A percentile compares a stretch with the other conserved stretches of the same genome.
These are phyloP conservation scores for Zoysia matrella DNA, from an alignment of 202 grass and related monocot genomes.

Conservation along the genomic window DNA sequence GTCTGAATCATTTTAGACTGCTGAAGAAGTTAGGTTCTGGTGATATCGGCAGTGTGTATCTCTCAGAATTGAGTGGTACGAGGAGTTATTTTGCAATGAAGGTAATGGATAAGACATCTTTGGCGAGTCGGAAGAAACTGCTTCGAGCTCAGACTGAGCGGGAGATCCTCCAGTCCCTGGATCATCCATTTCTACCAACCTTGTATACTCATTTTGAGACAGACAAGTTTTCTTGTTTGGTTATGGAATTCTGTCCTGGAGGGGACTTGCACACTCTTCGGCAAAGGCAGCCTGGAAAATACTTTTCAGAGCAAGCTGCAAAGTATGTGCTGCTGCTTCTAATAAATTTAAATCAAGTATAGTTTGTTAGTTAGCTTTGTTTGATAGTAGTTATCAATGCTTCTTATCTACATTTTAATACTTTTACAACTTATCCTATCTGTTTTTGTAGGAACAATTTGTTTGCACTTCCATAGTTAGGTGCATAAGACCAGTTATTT, in stretches of 20 bases:
- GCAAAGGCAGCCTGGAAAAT: constrained; percentile 88
- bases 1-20: too few relatives aligned
- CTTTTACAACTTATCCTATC: not conserved
- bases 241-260: constrained; percentile 97
- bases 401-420: not conserved
- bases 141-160: constrained; percentile 86
- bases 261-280: constrained; percentile 90
- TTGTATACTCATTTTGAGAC: constrained; percentile 96
- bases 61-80: too few relatives aligned
- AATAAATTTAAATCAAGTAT: constrained; percentile 7
- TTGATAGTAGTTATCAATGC: constrained; percentile 5
- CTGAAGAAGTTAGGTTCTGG: too few relatives aligned
- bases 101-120: constrained; percentile 89
- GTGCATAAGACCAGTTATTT: constrained; percentile 5
- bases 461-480: not conserved
- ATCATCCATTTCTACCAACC: constrained; percentile 93
- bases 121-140: constrained; percentile 91
- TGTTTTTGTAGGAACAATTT: not conserved
- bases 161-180: constrained; percentile 86
- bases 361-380: not conserved
- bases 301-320: constrained; percentile 93
- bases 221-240: constrained; percentile 91
- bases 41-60: too few relatives aligned
- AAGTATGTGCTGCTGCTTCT: constrained; percentile 61
- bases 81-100: constrained; percentile 92